A percentile compares a stretch with the other conserved stretches of the same genome.
These are phyloP conservation scores for Chytriomyces confervae DNA, from an alignment of 192 early-diverging fungal genomes.

Conservation along the genomic window DNA sequence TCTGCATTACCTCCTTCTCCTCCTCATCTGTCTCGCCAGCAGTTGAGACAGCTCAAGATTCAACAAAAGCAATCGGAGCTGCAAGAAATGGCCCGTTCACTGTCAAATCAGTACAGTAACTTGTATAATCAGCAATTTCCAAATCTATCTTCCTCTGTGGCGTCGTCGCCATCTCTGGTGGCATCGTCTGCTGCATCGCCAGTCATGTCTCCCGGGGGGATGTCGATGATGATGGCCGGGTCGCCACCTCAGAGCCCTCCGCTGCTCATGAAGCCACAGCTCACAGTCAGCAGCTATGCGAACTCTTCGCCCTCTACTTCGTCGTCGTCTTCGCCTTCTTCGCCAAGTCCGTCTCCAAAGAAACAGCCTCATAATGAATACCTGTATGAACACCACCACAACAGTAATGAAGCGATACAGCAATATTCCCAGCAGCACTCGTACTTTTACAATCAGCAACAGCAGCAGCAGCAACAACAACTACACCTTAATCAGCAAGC, in stretches of 20 bases:
- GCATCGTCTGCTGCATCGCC: background rate
- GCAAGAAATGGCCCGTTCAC: slow-evolving; percentile 26
- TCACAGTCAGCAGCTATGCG: background rate
- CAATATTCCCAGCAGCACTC: background rate
- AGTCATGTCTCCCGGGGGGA: background rate
- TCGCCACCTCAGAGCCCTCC: background rate
- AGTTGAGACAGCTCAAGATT: slow-evolving; percentile 23
- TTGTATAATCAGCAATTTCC: slow-evolving; percentile 4
- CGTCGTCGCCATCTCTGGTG: too few relatives aligned
- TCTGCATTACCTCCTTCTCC: slow-evolving; percentile 26
- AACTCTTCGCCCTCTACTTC: background rate
- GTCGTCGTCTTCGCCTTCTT: background rate
- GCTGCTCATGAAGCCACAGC: background rate
- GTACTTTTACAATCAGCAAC: background rate
- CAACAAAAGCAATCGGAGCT: slow-evolving; percentile 31
- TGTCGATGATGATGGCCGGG: background rate
- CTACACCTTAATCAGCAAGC: too few relatives aligned
- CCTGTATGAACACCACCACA: background rate
- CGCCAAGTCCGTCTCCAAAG: too few relatives aligned
- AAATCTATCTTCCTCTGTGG: background rate
- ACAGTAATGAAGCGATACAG: background rate
- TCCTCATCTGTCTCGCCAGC: slow-evolving; percentile 24
- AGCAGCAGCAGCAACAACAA: too few relatives aligned
- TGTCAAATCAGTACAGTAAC: slow-evolving; percentile 14
- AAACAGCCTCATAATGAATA: slow-evolving; percentile 3